Evolutionary conservation across 345 rosid species (phyloP), one percentile per base, ranked within the genome.

Genomic region (Turnera subulata): DNA sequence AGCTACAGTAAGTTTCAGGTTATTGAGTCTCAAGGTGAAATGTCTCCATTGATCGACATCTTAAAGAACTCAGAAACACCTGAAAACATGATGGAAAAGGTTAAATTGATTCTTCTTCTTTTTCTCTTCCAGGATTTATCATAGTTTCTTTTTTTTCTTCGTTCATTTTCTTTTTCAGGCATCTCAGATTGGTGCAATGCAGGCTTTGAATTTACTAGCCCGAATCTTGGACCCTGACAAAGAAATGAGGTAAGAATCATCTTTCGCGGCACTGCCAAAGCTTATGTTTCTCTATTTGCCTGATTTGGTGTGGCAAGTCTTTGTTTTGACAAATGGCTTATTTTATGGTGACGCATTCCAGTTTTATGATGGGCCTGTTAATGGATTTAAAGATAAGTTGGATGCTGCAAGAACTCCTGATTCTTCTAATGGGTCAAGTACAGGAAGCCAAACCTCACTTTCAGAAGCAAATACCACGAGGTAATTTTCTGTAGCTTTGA

Each of bases 1-100:
- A 91, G 98, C 76, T 71, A 76, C 64, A 53, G 43, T 33, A 80
- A 85, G 67, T 74, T 84, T 65, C 85, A 73, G 56, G 72, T 64
- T 51, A 83, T 88, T 68, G 91, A 88, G 75, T 85, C 82, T 64
- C 87, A 84, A 82, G 87, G 84, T 44, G 82, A 74, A 54, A 55
- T 86, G 16, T 35, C 47, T 65, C 78, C 81, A 46, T 69, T 88
- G 70, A 58, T 82, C 65, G 66, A 73, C 62, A 73, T 69, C 61
- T 70, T 91, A 61, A 88, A 82, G 76, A 65, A 64, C 56, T 46
- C 67, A 17, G 77, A 80, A 47, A 61, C 67, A 35, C 73, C 87
- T 38, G 69, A 50, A 44, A 72, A 53, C 60, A 50, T 78, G 61
- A 77, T 79, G 44, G 88, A 82, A 70, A 79, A 81, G 96, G 98